These are phyloP conservation scores for Coprinopsis sp. DNA, from an alignment of 768 basidiomycete genomes.

Conservation along the genomic window DNA sequence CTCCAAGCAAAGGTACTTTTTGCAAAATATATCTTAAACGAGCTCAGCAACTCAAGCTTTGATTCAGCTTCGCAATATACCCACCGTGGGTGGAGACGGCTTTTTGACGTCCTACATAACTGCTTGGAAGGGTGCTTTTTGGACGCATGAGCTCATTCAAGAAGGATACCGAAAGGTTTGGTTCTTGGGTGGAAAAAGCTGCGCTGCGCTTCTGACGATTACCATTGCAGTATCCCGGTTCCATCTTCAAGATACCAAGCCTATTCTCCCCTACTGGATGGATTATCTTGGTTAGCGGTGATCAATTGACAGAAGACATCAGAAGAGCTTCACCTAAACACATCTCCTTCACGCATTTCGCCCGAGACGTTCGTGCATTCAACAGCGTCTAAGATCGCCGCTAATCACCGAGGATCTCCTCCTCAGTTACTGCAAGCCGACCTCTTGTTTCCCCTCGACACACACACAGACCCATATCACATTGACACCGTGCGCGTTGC, in stretches of 20 bases:
- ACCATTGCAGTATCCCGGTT: conserved; percentile 17
- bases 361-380: conserved; percentile 21
- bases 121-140: conserved; percentile 19
- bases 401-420: not conserved
- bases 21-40: too few species aligned
- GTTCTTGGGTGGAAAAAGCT: not conserved
- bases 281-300: conserved; percentile 27
- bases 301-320: conserved; percentile 26
- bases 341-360: conserved; percentile 22
- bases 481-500: not conserved
- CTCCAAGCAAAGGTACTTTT: too few species aligned
- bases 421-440: not conserved
- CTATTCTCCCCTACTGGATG: conserved; percentile 17
- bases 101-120: conserved; percentile 21
- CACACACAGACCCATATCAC: not conserved
- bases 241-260: conserved; percentile 23
- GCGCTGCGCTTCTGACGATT: not conserved
- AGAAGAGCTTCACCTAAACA: conserved; percentile 28
- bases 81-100: conserved; percentile 21
- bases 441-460: not conserved
- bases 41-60: too few species aligned
- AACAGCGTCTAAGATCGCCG: not conserved
- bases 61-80: conserved; percentile 17
- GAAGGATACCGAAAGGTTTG: conserved; percentile 21
- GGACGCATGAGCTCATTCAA: conserved; percentile 19